These are phyloP conservation scores for Leptographium lundbergii DNA, from an alignment of 2,329 filamentous ascomycete genomes.

Conservation along the genomic window DNA sequence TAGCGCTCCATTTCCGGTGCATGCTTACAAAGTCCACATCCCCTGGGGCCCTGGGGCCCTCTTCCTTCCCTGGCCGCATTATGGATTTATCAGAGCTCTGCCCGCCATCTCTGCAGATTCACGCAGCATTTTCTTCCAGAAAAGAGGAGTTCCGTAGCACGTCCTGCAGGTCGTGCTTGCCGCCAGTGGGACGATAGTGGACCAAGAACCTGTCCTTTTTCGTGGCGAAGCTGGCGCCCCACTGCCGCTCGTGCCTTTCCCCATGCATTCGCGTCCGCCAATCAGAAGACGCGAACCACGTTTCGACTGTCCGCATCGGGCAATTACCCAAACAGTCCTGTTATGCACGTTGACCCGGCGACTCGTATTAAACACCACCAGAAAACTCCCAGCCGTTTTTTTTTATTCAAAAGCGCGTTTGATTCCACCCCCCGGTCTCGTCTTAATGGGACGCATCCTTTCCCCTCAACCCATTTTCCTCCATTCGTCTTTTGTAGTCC, in stretches of 20 bases:
- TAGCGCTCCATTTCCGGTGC: constrained; percentile 10
- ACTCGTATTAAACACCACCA: neutral
- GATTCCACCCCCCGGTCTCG: constrained; percentile 8
- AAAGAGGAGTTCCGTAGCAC: neutral
- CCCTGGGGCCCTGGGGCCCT: neutral
- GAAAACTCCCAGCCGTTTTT: neutral
- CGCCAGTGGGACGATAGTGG: neutral
- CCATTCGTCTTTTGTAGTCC: neutral
- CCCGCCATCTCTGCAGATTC: neutral
- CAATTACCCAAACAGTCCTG: constrained; percentile 11
- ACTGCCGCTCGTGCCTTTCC: constrained; percentile 8
- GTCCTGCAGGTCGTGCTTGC: neutral
- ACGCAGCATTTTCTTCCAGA: neutral
- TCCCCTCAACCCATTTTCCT: neutral
- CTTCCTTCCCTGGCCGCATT: neutral
- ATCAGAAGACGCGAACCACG: constrained; percentile 11
- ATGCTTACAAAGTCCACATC: neutral
- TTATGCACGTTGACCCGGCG: constrained; percentile 8
- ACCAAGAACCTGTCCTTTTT: constrained; percentile 1
- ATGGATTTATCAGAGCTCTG: neutral
- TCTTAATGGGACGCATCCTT: neutral
- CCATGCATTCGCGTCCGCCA: constrained; percentile 11
- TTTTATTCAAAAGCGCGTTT: constrained; percentile 7
- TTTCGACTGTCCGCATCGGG: constrained; percentile 9
- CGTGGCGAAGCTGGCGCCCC: constrained; percentile 7